A percentile compares a stretch with the other conserved stretches of the same genome.
phyloP scores from a whole-genome alignment of 768 basidiomycete genomes.

The Russula brevipes region DNA sequence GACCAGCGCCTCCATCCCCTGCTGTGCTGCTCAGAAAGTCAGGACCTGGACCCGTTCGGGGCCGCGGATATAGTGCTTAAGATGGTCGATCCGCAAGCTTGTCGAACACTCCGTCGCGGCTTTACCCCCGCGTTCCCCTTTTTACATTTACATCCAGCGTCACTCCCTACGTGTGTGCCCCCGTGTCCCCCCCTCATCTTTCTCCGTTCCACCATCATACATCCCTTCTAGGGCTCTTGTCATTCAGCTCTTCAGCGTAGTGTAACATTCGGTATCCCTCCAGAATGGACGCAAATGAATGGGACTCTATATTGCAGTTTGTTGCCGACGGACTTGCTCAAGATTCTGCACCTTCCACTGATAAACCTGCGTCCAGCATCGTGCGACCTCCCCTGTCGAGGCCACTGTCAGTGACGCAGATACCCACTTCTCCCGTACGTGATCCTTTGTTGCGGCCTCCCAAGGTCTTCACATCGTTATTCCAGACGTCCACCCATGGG shows the following conservation, averaged over 20 bases:
- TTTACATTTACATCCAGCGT: conserved; percentile 1
- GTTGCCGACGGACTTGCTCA: conserved; percentile 43
- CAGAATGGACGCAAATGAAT: conserved; percentile 45
- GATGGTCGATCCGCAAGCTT: neutral
- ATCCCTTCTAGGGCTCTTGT: neutral
- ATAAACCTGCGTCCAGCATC: conserved; percentile 35
- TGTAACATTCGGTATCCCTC: neutral
- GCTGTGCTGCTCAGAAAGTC: too few relatives aligned
- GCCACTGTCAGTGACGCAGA: conserved; percentile 12
- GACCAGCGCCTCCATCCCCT: neutral
- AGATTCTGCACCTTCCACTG: conserved; percentile 29
- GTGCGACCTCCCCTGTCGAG: conserved; percentile 22
- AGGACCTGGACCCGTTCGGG: neutral
- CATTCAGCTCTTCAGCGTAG: neutral
- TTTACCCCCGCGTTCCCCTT: neutral
- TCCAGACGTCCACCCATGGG: conserved; percentile 33
- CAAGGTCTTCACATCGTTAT: conserved; percentile 6
- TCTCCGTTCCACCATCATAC: neutral
- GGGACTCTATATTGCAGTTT: conserved; percentile 61
- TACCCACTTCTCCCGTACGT: conserved; percentile 62
- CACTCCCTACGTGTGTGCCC: neutral
- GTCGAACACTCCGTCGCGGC: neutral
- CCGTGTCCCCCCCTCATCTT: neutral
- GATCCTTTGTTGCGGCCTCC: conserved; percentile 11
- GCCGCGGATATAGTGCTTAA: neutral